A percentile compares a stretch with the other conserved stretches of the same genome.
phyloP scores from a whole-genome alignment of 192 early-diverging fungal genomes.

The Coemansia nantahalensis region DNA sequence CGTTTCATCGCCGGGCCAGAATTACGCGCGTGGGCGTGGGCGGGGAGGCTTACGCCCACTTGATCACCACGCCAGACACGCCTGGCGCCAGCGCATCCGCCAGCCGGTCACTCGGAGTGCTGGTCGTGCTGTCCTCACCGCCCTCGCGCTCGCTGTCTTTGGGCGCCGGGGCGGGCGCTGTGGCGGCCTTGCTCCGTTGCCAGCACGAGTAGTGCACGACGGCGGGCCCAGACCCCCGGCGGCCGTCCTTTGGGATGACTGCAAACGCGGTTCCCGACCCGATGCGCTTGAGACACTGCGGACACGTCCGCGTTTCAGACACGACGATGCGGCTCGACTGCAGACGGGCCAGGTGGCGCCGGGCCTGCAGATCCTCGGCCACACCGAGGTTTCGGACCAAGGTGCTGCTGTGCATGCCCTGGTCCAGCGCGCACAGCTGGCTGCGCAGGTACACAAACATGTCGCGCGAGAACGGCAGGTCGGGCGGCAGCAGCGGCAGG shows the following conservation, averaged over 20 bases:
- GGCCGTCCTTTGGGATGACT: constrained; percentile 21
- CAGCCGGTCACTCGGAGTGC: neutral
- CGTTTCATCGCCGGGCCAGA: too few species aligned
- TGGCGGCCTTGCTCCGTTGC: constrained; percentile 36
- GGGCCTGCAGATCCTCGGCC: constrained; percentile 42
- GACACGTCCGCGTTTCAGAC: constrained; percentile 44
- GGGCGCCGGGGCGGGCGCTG: neutral
- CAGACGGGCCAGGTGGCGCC: constrained; percentile 26
- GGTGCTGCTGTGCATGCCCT: constrained; percentile 31
- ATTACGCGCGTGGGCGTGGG: too few species aligned
- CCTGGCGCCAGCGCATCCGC: neutral
- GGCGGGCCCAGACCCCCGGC: constrained; percentile 7
- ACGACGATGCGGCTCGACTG: constrained; percentile 33
- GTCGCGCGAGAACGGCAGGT: constrained; percentile 45
- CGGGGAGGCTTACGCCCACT: constrained; percentile 20
- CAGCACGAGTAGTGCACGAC: constrained; percentile 55
- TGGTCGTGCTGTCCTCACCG: neutral
- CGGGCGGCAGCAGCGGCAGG: constrained; percentile 43
- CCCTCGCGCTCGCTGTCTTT: neutral
- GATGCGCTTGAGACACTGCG: constrained; percentile 55
- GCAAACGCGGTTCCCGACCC: constrained; percentile 51
- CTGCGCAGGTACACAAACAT: constrained; percentile 55
- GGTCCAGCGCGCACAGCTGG: constrained; percentile 50
- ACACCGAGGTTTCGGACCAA: constrained; percentile 34
- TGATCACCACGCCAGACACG: constrained; percentile 16